Base-by-base conservation (phyloP, 2,329 filamentous ascomycete species). In the Apiospora rasikravindrae region DNA sequence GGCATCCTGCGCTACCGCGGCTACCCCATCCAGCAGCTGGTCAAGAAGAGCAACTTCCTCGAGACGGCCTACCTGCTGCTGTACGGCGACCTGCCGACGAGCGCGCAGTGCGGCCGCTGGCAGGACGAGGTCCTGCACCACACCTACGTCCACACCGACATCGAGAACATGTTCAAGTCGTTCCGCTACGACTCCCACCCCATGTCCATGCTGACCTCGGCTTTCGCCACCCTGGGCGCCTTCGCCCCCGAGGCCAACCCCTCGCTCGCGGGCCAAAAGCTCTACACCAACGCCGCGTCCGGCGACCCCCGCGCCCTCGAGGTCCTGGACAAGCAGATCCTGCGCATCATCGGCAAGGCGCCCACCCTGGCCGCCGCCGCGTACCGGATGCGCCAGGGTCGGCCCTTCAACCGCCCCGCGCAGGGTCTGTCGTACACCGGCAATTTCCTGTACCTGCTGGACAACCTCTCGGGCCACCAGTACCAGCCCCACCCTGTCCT, bases 401-500 rank as follows among this genome's bases (percentile, higher is more conserved):
- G 84, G 0, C 82, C 85, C 0, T 88, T 89, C 78, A 87, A 86
- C 76, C 81, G 84, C 0, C 85, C 87, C 0, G 83, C 85, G 0
- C 79, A 82, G 42, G 83, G 85, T 2, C 80, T 85, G n/a, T 84
- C 83, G 0, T 89, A 87, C 80, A 85, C 86, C 0, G 87, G 86
- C 71, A 90, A 90, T 77, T 83, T 90, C 72, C 81, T 90, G 13
- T 85, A 85, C 69, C 84, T 90, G 77, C 84, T 89, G 69, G 86
- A 88, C 73, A 78, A 88, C 71, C 82, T 88, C 2, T 86, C 86
- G 10, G 82, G 82, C 1, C 76, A 78, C n/a, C 85, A 85, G 37
- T 86, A 85, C 74, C 78, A 79, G 24, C 87, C 88, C 0, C 84
- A 89, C 72, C 83, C 85, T 0, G 83, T 85, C 4, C 79, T 89